Conservation (phyloP, 2,329 filamentous ascomycete species). For the Fusarium buharicum region DNA sequence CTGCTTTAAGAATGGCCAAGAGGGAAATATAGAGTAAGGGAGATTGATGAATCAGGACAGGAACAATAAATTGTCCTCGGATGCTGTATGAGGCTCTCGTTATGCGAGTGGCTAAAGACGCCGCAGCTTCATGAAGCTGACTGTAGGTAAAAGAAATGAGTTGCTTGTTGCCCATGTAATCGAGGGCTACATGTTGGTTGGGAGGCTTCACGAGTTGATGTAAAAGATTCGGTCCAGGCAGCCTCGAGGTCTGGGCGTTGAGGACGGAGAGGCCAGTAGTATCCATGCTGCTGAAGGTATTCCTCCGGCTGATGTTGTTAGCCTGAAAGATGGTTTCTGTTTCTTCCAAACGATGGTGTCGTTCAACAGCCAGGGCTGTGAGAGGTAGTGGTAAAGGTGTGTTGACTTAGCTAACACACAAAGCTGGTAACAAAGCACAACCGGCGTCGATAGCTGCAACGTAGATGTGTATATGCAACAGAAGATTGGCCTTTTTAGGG, state of each 20-base stretch:
- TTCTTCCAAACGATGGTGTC: conserved; percentile 11
- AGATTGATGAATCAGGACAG: conserved; percentile 80
- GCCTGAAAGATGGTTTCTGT: conserved; percentile 2
- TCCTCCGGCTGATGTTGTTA: conserved; percentile 6
- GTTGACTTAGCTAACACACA: conserved; percentile 28
- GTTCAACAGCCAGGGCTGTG: conserved; percentile 4
- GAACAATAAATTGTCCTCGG: conserved; percentile 66
- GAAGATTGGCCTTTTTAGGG: conserved; percentile 43
- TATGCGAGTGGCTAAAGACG: conserved; percentile 65
- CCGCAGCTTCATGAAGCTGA: conserved; percentile 68
- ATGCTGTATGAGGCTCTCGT: conserved; percentile 14
- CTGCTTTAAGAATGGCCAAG: conserved; percentile 81
- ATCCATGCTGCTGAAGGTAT: conserved; percentile 42
- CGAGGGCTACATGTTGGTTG: conserved; percentile 45
- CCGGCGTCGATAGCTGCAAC: conserved; percentile 18
- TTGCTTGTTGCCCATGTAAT: conserved; percentile 45
- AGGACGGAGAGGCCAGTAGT: conserved; percentile 54
- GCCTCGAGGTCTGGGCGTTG: conserved; percentile 55
- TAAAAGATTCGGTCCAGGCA: conserved; percentile 59
- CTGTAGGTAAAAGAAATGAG: conserved; percentile 66
- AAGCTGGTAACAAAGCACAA: conserved; percentile 12
- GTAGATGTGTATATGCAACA: conserved; percentile 28
- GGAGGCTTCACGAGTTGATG: conserved; percentile 68
- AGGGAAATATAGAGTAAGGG: conserved; percentile 81
- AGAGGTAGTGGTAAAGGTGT: conserved; percentile 10